phyloP scores from a whole-genome alignment of 345 rosid genomes.

The Lumnitzera racemosa region DNA sequence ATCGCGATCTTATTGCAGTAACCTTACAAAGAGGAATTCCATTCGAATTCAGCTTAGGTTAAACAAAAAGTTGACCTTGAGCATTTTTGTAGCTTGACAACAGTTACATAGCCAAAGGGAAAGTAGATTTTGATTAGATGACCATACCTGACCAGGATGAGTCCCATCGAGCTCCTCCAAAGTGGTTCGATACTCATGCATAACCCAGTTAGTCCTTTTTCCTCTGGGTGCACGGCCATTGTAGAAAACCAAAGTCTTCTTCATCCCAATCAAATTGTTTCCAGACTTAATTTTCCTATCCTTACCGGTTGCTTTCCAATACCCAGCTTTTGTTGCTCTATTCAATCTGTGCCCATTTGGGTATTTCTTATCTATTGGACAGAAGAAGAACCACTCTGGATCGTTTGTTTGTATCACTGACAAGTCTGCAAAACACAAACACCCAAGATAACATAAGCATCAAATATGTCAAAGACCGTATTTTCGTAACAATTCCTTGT shows the following conservation, averaged over 20 bases:
- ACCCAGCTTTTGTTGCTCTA: constrained; percentile 70
- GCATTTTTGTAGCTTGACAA: too few species aligned
- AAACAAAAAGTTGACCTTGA: too few species aligned
- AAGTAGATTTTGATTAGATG: not conserved
- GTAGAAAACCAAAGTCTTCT: constrained; percentile 89
- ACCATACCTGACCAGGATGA: constrained; percentile 75
- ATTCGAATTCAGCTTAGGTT: too few species aligned
- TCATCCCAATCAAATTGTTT: constrained; percentile 56
- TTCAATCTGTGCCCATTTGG: constrained; percentile 76
- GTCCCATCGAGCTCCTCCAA: constrained; percentile 59
- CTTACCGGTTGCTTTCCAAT: constrained; percentile 96
- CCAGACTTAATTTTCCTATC: constrained; percentile 68
- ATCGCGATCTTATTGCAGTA: too few species aligned
- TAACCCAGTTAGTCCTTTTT: constrained; percentile 68
- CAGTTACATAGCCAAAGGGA: too few species aligned
- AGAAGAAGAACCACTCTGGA: constrained; percentile 94
- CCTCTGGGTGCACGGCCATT: constrained; percentile 83
- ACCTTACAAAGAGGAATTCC: too few species aligned
- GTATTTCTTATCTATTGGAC: constrained; percentile 85
- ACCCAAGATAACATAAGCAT: too few species aligned
- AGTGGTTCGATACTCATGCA: constrained; percentile 87
- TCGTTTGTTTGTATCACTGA: constrained; percentile 54
- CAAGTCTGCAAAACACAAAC: constrained; percentile 26
- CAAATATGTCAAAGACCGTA: not conserved
- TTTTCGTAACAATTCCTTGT: too few species aligned